Conservation (phyloP, 139 green algal genomes). For the Auxenochlorella pyrenoidosa region DNA sequence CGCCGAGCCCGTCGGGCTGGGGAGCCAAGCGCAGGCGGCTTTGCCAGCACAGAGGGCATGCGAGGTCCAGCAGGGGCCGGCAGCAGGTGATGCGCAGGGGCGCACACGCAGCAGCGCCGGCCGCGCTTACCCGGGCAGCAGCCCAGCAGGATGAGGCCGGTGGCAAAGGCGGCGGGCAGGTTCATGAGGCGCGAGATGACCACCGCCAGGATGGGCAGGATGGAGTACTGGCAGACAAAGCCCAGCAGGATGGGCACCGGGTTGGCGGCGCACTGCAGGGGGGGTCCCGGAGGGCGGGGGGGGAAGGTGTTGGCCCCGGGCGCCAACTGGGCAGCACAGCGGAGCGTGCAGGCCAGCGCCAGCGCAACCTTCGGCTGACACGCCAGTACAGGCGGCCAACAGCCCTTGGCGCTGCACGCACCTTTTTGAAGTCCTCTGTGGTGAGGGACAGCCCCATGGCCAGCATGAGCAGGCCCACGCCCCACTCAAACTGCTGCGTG, state of each 20-base stretch:
- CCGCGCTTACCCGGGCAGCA: slow-evolving; percentile 75
- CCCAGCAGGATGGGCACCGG: slow-evolving; percentile 75
- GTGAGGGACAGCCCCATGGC: not conserved
- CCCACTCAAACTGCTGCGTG: slow-evolving; percentile 73
- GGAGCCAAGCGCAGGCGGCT: too few species aligned
- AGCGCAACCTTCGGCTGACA: too few species aligned
- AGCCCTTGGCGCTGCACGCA: too few species aligned
- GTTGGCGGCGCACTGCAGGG: slow-evolving; percentile 58
- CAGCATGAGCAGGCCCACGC: slow-evolving; percentile 87
- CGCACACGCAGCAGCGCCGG: not conserved
- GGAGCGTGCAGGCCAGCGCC: not conserved
- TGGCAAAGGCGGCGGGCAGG: slow-evolving; percentile 63
- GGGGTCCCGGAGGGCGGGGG: not conserved
- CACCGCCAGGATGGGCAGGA: slow-evolving; percentile 76
- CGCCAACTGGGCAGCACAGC: not conserved
- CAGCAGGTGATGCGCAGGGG: too few species aligned
- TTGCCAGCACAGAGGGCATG: too few species aligned
- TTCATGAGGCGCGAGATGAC: slow-evolving; percentile 62
- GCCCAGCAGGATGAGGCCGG: slow-evolving; percentile 81
- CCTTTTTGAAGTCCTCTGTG: slow-evolving; percentile 20
- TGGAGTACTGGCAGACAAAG: slow-evolving; percentile 77
- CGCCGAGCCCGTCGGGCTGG: too few species aligned
- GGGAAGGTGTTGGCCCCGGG: not conserved
- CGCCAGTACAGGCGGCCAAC: too few species aligned
- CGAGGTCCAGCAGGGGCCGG: too few species aligned